phyloP scores from a whole-genome alignment of 768 basidiomycete genomes.

The Tricholoma matsutake region DNA sequence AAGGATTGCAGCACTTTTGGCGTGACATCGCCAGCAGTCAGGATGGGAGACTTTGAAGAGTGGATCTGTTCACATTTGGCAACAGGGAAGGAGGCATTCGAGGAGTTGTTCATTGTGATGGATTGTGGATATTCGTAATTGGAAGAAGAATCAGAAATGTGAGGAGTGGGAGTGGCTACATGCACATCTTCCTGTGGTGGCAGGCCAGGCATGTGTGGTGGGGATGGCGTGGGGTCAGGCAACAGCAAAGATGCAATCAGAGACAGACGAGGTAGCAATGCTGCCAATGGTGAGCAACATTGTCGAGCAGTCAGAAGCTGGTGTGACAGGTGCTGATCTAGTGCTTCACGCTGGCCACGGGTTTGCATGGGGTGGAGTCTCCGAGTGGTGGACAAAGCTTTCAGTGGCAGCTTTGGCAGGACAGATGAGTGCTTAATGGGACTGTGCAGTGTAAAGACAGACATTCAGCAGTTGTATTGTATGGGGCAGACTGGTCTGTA shows the following conservation, averaged over 20 bases:
- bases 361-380: background rate
- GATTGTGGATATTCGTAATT: background rate
- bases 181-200: background rate
- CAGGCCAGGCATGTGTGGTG: background rate
- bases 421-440: background rate
- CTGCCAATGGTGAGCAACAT: background rate
- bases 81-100: background rate
- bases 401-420: background rate
- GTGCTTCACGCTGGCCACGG: background rate
- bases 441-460: background rate
- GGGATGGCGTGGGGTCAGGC: background rate
- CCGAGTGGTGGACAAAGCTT: background rate
- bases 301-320: background rate
- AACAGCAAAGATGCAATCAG: background rate
- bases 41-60: background rate
- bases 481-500: background rate
- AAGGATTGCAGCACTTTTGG: background rate
- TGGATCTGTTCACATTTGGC: background rate
- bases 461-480: background rate
- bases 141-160: background rate
- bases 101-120: background rate
- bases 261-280: background rate
- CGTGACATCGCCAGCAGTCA: background rate
- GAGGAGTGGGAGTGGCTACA: background rate
- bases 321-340: background rate